Percentiles rank a stretch among this genome's conserved stretches.
Conservation (phyloP, 179 eudicot species). For the Actinidia polygama region DNA sequence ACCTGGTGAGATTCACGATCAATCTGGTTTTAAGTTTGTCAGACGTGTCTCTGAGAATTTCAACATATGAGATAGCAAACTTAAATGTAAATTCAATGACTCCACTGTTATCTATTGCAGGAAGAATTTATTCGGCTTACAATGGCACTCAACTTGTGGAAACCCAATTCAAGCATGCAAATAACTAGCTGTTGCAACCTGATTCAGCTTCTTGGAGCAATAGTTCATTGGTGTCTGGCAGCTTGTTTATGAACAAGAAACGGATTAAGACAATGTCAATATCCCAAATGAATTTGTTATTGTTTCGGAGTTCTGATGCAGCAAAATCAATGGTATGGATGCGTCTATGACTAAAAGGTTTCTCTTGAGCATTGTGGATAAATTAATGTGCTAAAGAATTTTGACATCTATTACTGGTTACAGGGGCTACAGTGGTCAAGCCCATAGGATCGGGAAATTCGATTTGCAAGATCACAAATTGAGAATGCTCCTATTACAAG, state of each 20-base stretch:
- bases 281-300: slow-evolving; percentile 50
- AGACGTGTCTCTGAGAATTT: background rate
- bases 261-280: slow-evolving; percentile 39
- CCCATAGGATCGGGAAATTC: slow-evolving; percentile 51
- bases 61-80: background rate
- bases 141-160: background rate
- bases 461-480: slow-evolving; percentile 50
- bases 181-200: slow-evolving; percentile 13
- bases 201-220: slow-evolving; percentile 21
- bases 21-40: background rate
- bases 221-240: slow-evolving; percentile 30
- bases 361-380: too few relatives aligned
- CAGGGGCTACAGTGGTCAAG: slow-evolving; percentile 47
- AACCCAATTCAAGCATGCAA: slow-evolving; percentile 11
- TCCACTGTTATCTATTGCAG: slow-evolving; percentile 18
- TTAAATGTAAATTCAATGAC: slow-evolving; percentile 16
- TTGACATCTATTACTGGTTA: background rate
- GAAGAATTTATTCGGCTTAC: slow-evolving; percentile 11
- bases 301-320: slow-evolving; percentile 33
- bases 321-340: slow-evolving; percentile 39
- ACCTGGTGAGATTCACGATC: slow-evolving; percentile 14
- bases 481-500: slow-evolving; percentile 47
- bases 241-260: slow-evolving; percentile 37
- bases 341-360: too few relatives aligned
- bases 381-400: too few relatives aligned